These are phyloP conservation scores for Amauroascus niger DNA, from an alignment of 2,329 filamentous ascomycete genomes.

Conservation along the genomic window DNA sequence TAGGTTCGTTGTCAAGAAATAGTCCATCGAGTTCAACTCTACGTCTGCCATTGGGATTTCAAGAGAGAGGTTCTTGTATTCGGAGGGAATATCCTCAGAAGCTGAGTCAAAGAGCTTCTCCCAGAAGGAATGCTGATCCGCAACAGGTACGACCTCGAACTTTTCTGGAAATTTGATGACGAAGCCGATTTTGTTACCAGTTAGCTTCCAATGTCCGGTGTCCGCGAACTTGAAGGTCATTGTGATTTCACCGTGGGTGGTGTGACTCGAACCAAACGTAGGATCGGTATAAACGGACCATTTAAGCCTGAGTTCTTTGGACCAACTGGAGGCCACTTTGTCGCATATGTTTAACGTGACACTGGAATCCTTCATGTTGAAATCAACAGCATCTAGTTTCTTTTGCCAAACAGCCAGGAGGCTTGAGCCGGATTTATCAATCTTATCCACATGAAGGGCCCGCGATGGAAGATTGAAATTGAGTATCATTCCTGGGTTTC, in stretches of 20 bases:
- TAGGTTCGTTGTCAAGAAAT: background rate
- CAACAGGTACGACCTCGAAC: background rate
- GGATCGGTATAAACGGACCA: background rate
- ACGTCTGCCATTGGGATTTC: background rate
- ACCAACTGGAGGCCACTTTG: background rate
- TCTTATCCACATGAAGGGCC: background rate
- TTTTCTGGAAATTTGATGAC: background rate
- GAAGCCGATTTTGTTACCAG: background rate
- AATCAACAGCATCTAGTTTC: background rate
- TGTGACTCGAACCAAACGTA: background rate
- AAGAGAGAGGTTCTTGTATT: background rate
- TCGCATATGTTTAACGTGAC: background rate
- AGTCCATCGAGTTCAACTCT: background rate
- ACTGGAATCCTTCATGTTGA: background rate
- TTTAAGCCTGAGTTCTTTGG: background rate
- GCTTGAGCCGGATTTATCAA: background rate
- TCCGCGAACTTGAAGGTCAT: background rate
- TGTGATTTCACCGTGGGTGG: background rate
- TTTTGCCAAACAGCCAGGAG: background rate
- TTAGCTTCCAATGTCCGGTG: background rate
- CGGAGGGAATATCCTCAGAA: background rate
- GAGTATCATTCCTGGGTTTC: background rate
- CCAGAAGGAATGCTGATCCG: background rate
- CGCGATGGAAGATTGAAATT: background rate
- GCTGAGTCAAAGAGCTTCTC: background rate